Evolutionary conservation across 768 basidiomycete species (phyloP), one percentile per base, ranked within the genome.

Genomic region (Strobilomyces dryophilus): DNA sequence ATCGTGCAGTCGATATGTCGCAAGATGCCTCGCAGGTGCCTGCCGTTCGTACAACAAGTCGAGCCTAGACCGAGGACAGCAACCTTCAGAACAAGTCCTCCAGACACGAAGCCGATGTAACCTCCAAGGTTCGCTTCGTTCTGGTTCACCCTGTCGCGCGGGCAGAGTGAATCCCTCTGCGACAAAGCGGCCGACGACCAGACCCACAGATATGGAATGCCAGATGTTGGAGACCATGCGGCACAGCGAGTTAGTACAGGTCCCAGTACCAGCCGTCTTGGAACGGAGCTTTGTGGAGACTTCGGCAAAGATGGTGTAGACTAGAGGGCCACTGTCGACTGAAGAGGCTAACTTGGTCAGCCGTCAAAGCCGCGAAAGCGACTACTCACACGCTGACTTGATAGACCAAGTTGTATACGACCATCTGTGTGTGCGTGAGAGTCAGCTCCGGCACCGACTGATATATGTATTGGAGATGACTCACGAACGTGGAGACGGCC

Each of bases 341-440:
- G 35, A 17, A 11, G 20, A 6, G 11, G 2, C n/a, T 0, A 8
- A 15, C 3, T 5, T 10, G 2, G 10, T 54, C 17, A 59, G 24
- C 29, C 18, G 10, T 42, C 7, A 17, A 34, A 17, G 17, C 24
- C 12, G 1, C 2, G 2, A 20, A 17, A 29, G 4, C n/a, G 4
- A 26, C 1, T 2, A 42, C 66, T 47, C 15, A 66, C 66, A 67
- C 64, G 53, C 54, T 50, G 21, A 35, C 39, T 54, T 68, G 66
- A 46, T 62, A 68, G 17, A 64, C 56, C 51, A 67, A 64, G 51
- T 68, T 68, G 49, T 67, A 67, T 41, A 68, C 55, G 45, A 67
- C 62, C 47, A 64, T 67, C 66, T 67, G 15, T 2, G n/a, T 1
- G 15, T 4, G 18, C 14, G 12, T 17, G 4, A 4, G 8, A 9